Evolutionary conservation across 2,329 filamentous ascomycete genomes (phyloP).

Genomic region (Trichoderma endophyticum): DNA sequence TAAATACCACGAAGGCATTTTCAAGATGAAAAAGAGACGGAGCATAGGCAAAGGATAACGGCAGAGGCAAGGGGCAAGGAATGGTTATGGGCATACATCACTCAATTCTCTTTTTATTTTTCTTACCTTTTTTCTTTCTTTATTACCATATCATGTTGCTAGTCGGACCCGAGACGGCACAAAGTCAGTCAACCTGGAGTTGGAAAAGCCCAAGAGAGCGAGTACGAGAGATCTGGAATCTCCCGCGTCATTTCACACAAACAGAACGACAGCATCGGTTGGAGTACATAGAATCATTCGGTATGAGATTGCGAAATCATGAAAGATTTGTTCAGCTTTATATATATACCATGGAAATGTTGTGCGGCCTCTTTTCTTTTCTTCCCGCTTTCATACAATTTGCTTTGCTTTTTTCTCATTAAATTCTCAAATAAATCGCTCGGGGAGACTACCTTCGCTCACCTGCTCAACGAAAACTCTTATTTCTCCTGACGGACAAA

Average conservation of each 20-base stretch:
- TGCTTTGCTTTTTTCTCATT: too few relatives aligned
- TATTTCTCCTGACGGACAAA: constrained; percentile 16
- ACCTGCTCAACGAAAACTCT: neutral
- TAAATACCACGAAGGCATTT: neutral
- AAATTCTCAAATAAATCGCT: neutral
- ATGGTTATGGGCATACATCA: neutral
- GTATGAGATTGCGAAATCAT: constrained; percentile 15
- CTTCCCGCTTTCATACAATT: neutral
- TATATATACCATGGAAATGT: neutral
- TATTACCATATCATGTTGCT: neutral
- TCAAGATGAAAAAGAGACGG: neutral
- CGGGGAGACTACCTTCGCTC: neutral
- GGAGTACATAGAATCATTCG: constrained; percentile 9
- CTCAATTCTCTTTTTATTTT: neutral
- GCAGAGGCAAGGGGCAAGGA: neutral
- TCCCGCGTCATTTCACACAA: neutral
- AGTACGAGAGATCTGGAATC: constrained; percentile 7
- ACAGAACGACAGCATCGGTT: constrained; percentile 4
- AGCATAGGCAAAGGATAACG: neutral
- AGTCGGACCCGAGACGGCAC: neutral
- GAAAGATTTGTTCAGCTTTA: neutral
- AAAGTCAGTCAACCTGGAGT: neutral
- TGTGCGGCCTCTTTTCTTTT: neutral
- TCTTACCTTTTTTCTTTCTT: neutral
- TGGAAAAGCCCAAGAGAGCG: neutral